Conservation (phyloP, 2,329 filamentous ascomycete species). For the Gremmenia infestans region DNA sequence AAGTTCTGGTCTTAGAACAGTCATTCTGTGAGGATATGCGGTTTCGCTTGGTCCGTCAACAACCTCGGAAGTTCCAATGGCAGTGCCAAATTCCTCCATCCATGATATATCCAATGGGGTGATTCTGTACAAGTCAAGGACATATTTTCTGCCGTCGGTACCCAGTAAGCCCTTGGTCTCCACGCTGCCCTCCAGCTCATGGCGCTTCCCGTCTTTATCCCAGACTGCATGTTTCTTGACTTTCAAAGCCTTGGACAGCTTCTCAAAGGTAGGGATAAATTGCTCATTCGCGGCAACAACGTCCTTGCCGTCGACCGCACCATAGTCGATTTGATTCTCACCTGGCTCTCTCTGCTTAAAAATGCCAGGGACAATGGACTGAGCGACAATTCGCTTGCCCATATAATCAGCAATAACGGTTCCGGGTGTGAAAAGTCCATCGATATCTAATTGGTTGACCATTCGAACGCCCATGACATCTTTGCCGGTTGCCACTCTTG, state of each 20-base stretch:
- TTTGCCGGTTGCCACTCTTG: slow-evolving; percentile 91
- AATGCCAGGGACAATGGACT: slow-evolving; percentile 97
- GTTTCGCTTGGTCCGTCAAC: slow-evolving; percentile 21
- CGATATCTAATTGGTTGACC: slow-evolving; percentile 95
- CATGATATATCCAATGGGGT: slow-evolving; percentile 87
- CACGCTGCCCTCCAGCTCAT: slow-evolving; percentile 90
- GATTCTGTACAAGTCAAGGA: slow-evolving; percentile 93
- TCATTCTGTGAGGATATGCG: slow-evolving; percentile 89
- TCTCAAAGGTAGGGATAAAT: slow-evolving; percentile 79
- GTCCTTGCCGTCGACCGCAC: slow-evolving; percentile 95
- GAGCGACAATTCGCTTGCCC: slow-evolving; percentile 92
- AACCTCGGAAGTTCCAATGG: slow-evolving; percentile 32
- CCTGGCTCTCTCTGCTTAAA: slow-evolving; percentile 98
- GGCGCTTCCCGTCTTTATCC: slow-evolving; percentile 90
- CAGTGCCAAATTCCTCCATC: slow-evolving; percentile 72
- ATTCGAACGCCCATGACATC: slow-evolving; percentile 91
- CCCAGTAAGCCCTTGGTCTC: slow-evolving; percentile 98
- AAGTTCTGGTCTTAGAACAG: slow-evolving; percentile 83
- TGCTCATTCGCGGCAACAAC: slow-evolving; percentile 85
- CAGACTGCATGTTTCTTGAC: slow-evolving; percentile 95
- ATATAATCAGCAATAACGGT: slow-evolving; percentile 97
- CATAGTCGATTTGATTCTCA: slow-evolving; percentile 98
- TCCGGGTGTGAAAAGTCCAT: slow-evolving; percentile 88
- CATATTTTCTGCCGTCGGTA: slow-evolving; percentile 93
- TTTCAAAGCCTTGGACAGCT: slow-evolving; percentile 83